A percentile compares a stretch with the other conserved stretches of the same genome.
Evolutionary conservation across 331 rosid species (phyloP).

Genomic region (Quercus tomentella): DNA sequence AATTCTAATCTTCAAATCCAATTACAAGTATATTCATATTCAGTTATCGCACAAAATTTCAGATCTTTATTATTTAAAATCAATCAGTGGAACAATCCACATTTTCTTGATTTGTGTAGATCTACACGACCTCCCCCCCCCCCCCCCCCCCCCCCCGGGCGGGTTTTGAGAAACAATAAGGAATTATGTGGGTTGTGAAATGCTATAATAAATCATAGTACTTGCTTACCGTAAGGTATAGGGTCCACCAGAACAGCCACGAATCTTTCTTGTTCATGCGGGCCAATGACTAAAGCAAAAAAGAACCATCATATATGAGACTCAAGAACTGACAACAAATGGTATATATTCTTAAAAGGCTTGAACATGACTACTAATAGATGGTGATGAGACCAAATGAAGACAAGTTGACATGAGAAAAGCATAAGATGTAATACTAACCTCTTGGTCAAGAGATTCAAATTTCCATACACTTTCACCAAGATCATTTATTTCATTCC

Average conservation of each 20-base stretch:
- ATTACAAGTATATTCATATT: not conserved
- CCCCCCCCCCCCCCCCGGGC: accelerated
- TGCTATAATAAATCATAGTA: not conserved
- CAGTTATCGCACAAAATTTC: not conserved
- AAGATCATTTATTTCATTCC: constrained; percentile 93
- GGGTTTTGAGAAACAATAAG: not conserved
- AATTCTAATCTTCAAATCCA: not conserved
- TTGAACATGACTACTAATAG: not conserved
- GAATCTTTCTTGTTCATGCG: constrained; percentile 96
- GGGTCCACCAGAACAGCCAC: constrained; percentile 97
- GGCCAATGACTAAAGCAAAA: constrained; percentile 60
- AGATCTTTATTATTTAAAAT: not conserved
- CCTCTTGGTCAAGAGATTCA: constrained; percentile 98
- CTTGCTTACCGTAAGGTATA: constrained; percentile 70
- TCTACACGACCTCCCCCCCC: too few relatives aligned
- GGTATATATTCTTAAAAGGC: not conserved
- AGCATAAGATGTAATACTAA: constrained; percentile 15
- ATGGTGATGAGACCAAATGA: not conserved
- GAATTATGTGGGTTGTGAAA: not conserved
- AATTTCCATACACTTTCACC: constrained; percentile 98
- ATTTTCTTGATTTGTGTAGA: not conserved
- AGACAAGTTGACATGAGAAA: constrained; percentile 1
- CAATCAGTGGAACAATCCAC: not conserved
- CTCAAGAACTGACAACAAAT: not conserved
- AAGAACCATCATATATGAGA: constrained; percentile 12